Evolutionary conservation across 805 yeast species (phyloP).

Genomic region (Sugiyamaella valdiviana): DNA sequence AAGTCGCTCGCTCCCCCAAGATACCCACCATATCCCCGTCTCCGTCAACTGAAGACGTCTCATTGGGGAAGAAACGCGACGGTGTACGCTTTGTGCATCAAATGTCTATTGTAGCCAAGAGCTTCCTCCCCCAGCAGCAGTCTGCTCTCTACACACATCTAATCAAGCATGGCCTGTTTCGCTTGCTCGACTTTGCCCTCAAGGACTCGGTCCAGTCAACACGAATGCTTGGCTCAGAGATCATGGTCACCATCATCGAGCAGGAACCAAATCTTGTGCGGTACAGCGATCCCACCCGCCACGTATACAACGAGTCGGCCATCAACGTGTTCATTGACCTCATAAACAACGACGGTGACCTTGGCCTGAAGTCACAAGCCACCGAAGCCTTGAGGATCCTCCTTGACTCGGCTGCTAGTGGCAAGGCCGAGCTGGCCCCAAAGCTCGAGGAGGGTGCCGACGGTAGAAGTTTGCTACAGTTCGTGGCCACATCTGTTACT

Average conservation of each 20-base stretch:
- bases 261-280: conserved; percentile 64
- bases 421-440: background rate
- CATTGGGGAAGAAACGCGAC: conserved; percentile 42
- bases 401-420: conserved; percentile 38
- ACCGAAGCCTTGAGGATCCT: conserved; percentile 74
- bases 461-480: background rate
- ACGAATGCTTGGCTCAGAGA: conserved; percentile 70
- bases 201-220: conserved; percentile 42
- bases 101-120: conserved; percentile 67
- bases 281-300: conserved; percentile 2
- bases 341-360: conserved; percentile 54
- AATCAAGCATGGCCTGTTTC: conserved; percentile 62
- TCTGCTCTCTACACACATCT: conserved; percentile 58
- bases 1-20: background rate
- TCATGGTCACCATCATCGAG: conserved; percentile 73
- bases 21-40: background rate
- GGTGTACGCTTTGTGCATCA: conserved; percentile 79
- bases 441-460: conserved; percentile 3
- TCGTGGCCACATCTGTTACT: background rate
- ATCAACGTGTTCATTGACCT: conserved; percentile 44
- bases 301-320: conserved; percentile 7
- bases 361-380: conserved; percentile 75
- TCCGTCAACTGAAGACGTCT: background rate
- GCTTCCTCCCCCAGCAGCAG: conserved; percentile 53
- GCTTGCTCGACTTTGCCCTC: conserved; percentile 67